phyloP scores from a whole-genome alignment of 148 eudicot species.

The Dianthus caryophyllus region DNA sequence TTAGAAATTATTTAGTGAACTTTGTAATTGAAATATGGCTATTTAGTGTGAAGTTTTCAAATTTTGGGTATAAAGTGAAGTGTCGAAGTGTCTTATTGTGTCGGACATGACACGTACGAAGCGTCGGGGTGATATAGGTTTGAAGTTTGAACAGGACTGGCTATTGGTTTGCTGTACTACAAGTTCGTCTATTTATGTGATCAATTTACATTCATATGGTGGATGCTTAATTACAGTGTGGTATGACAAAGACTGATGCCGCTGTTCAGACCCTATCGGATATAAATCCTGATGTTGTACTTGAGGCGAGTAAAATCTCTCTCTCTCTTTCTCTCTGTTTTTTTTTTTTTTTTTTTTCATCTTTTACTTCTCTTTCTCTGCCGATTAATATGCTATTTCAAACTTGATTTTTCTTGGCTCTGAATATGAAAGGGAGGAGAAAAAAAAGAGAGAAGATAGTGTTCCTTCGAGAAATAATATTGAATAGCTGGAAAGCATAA shows the following conservation, averaged over 20 bases:
- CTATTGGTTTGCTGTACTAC: neutral
- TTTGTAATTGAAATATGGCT: neutral
- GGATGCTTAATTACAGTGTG: constrained; percentile 45
- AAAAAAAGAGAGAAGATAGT: neutral
- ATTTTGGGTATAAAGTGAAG: too few species aligned
- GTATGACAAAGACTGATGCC: constrained; percentile 99
- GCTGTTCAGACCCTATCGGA: constrained; percentile 92
- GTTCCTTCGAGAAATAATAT: neutral
- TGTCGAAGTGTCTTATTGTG: too few species aligned
- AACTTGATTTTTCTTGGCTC: neutral
- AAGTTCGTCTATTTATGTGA: neutral
- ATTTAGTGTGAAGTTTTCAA: neutral
- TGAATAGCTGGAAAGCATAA: neutral
- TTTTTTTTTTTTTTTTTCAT: too few species aligned
- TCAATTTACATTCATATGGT: neutral
- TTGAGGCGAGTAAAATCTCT: constrained; percentile 54
- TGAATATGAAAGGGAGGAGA: neutral
- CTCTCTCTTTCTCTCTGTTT: too few species aligned
- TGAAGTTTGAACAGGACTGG: too few species aligned
- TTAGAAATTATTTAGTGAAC: neutral
- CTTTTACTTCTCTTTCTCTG: neutral
- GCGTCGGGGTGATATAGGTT: neutral
- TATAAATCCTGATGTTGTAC: constrained; percentile 96
- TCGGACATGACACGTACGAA: too few species aligned
- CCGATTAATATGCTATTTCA: neutral